Evolutionary conservation across 768 basidiomycete genomes (phyloP).

Genomic region (Trichaptum fuscoviolaceum): DNA sequence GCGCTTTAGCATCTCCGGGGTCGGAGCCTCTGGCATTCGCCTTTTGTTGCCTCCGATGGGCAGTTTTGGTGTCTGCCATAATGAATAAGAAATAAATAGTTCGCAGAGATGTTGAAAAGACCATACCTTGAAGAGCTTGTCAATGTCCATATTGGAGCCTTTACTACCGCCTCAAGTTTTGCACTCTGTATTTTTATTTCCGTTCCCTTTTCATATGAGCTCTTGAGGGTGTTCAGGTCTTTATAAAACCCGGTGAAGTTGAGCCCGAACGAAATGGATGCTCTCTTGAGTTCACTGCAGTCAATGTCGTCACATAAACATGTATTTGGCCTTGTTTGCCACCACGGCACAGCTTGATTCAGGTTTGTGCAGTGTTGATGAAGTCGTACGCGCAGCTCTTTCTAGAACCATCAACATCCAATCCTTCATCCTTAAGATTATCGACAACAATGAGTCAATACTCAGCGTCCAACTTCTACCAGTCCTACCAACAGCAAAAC

Average conservation of each 20-base stretch:
- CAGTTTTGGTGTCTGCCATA: constrained; percentile 57
- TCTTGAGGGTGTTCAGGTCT: not conserved
- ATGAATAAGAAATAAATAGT: constrained; percentile 4
- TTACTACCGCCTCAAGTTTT: too few relatives aligned
- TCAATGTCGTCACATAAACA: not conserved
- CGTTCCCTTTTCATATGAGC: not conserved
- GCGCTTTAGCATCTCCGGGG: constrained; percentile 78
- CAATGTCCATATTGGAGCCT: constrained; percentile 37
- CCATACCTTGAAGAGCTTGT: constrained; percentile 43
- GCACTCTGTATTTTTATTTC: too few relatives aligned
- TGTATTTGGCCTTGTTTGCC: not conserved
- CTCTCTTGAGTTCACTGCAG: not conserved
- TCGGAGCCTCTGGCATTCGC: constrained; percentile 70
- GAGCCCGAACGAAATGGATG: not conserved
- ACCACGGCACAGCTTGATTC: not conserved
- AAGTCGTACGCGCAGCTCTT: not conserved
- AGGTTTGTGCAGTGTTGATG: too few relatives aligned
- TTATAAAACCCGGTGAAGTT: not conserved
- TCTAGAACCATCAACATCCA: not conserved
- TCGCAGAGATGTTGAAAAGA: constrained; percentile 6
- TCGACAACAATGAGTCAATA: constrained; percentile 37
- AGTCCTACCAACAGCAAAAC: constrained; percentile 48
- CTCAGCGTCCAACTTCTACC: constrained; percentile 41
- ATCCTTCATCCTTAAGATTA: not conserved
- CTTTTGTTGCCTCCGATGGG: constrained; percentile 62